These are phyloP conservation scores for Chloranthus sessilifolius DNA, from an alignment of 164 flowering plant species.

Conservation along the genomic window DNA sequence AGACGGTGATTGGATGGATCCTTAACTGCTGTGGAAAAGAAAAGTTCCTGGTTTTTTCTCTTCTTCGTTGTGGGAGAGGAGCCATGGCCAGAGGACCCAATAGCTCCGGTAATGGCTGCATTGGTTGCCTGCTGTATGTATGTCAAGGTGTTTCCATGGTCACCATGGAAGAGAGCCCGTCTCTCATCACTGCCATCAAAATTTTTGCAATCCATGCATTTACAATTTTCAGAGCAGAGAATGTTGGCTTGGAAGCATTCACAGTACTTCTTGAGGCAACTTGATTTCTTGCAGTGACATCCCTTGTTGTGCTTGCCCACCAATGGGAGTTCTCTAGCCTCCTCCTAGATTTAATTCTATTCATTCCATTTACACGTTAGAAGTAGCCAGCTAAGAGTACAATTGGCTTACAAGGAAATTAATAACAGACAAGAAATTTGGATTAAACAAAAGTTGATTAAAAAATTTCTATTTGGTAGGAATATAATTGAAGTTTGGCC, in stretches of 20 bases:
- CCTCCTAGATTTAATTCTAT: conserved; percentile 45
- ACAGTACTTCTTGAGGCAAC: conserved; percentile 95
- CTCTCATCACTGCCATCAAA: conserved; percentile 98
- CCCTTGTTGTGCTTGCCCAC: conserved; percentile 94
- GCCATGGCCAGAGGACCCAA: conserved; percentile 89
- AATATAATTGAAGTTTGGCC: no score
- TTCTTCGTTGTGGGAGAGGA: conserved; percentile 68
- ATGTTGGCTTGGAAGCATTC: conserved; percentile 98
- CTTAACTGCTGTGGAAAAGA: conserved; percentile 42
- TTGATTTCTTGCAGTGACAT: conserved; percentile 96
- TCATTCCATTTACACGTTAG: conserved; percentile 13
- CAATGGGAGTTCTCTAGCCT: conserved; percentile 50
- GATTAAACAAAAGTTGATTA: no score
- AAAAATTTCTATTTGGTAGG: no score
- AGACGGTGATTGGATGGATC: conserved; percentile 47
- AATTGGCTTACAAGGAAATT: not conserved
- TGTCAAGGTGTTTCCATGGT: conserved; percentile 56
- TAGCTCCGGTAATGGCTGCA: conserved; percentile 95
- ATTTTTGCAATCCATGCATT: conserved; percentile 94
- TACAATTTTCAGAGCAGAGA: conserved; percentile 95
- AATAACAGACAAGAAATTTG: no score
- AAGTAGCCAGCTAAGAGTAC: not conserved
- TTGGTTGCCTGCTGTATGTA: conserved; percentile 93
- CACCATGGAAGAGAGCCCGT: conserved; percentile 79
- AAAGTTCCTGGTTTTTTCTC: conserved; percentile 67